Evolutionary conservation across 2,329 filamentous ascomycete genomes (phyloP).

Genomic region (Stachybotrys elegans): DNA sequence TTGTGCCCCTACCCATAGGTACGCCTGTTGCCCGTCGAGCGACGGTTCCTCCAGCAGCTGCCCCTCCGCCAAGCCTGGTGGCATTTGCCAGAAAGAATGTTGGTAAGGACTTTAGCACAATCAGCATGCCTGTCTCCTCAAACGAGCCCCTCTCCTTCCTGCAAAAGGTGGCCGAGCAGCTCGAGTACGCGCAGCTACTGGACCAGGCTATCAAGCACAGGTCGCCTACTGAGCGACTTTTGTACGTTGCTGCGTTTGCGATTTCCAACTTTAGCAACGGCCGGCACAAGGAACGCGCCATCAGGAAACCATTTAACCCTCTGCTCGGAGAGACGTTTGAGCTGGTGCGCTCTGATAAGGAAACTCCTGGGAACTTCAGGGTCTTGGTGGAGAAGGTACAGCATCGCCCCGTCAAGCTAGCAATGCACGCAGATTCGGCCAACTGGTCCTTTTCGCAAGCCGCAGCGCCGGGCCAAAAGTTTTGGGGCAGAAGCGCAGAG

Average conservation of each 20-base stretch:
- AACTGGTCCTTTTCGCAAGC: slow-evolving; percentile 85
- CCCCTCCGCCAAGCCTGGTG: slow-evolving; percentile 83
- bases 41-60: slow-evolving; percentile 67
- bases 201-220: slow-evolving; percentile 65
- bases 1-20: slow-evolving; percentile 71
- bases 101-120: slow-evolving; percentile 92
- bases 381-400: slow-evolving; percentile 94
- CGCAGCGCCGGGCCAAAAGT: slow-evolving; percentile 87
- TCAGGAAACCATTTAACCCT: slow-evolving; percentile 95
- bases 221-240: slow-evolving; percentile 62
- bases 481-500: slow-evolving; percentile 97
- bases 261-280: slow-evolving; percentile 78
- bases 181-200: slow-evolving; percentile 85
- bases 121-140: slow-evolving; percentile 94
- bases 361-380: slow-evolving; percentile 68
- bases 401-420: slow-evolving; percentile 86
- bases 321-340: slow-evolving; percentile 96
- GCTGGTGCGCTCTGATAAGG: slow-evolving; percentile 77
- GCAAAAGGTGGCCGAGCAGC: slow-evolving; percentile 81
- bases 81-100: slow-evolving; percentile 96
- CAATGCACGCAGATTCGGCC: slow-evolving; percentile 84
- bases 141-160: slow-evolving; percentile 89
- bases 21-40: slow-evolving; percentile 60
- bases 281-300: slow-evolving; percentile 82
- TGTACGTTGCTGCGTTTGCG: slow-evolving; percentile 87